Base-by-base conservation (phyloP, 2,329 filamentous ascomycete genomes). In the Xylariaceae sp. region DNA sequence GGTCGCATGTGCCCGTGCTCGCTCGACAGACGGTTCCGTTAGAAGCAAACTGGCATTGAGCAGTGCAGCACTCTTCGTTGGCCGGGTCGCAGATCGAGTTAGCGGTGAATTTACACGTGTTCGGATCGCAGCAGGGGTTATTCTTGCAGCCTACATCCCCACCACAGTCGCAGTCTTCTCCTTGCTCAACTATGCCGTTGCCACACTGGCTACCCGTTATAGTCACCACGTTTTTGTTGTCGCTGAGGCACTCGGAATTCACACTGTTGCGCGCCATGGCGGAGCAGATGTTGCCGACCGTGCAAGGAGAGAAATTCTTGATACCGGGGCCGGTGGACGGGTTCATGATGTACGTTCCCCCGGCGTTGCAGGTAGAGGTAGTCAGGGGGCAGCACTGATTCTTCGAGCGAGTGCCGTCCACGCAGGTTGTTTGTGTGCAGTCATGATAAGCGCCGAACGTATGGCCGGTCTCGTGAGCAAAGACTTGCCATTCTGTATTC, bases 371-470 rank as follows among this genome's bases (percentile, higher is more conserved):
- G 0, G 74, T 78, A 40, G 57, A 69, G 8, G 74, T 65, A 62
- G 78, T 87, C 7, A 96, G 76, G 0, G 92, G 94, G 64, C 94
- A 99, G 71, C 94, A 99, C 63, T 80, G 72, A 61, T 78, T 78
- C 51, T 68, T 71, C 9, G 69, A 68, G 6, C 70, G 70, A 36
- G 82, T 81, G 18, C 81, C 77, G 55, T 89, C 79, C 6, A 66
- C 64, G 68, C 92, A 97, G 2, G 86, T 80, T n/a, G 71, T 58
- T 0, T 75, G 68, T 2, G 83, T 87, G 71, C 94, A 99, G 71
- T 99, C 94, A 71, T 99, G 94, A 9, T 96, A 90, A 5, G 92
- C 94, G 43, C 92, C 92, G 70, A 96, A 97, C 0, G 91, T 97
- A 70, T 97, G 92, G 1, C 92, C 92, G 2, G 86, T 86, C 71